Conservation (phyloP, 1,284 basidiomycete species). For the Phlebopus sp. region DNA sequence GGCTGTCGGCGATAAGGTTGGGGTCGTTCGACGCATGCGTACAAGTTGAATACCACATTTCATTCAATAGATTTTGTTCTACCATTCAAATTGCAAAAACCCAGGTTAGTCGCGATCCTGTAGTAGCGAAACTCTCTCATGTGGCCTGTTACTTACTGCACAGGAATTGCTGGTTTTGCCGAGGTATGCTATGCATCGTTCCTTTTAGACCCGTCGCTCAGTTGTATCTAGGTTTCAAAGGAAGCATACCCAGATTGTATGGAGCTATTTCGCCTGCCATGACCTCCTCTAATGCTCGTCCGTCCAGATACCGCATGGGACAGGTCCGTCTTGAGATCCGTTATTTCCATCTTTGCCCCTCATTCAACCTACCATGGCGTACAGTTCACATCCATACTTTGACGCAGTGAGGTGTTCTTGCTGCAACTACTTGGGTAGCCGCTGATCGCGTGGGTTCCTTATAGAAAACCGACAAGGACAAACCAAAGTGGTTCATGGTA, state of each 20-base stretch:
- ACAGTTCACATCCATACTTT: conserved; percentile 81
- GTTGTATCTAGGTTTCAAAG: conserved; percentile 57
- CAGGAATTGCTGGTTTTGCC: conserved; percentile 84
- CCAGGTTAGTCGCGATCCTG: conserved; percentile 54
- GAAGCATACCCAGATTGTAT: conserved; percentile 89
- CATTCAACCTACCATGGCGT: conserved; percentile 2
- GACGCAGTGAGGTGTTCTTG: conserved; percentile 56
- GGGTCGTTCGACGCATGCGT: conserved; percentile 18
- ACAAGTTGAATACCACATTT: too few relatives aligned
- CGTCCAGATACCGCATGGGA: conserved; percentile 85
- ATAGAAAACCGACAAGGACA: conserved; percentile 71
- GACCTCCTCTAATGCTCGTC: conserved; percentile 14
- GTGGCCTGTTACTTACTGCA: background rate
- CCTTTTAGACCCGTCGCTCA: conserved; percentile 5
- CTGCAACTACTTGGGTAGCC: conserved; percentile 3
- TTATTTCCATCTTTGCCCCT: conserved; percentile 5
- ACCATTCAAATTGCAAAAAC: conserved; percentile 90
- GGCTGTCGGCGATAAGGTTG: conserved; percentile 78
- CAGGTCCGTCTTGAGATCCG: conserved; percentile 45
- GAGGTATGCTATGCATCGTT: conserved; percentile 46
- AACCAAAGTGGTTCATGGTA: conserved; percentile 94
- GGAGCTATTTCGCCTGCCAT: conserved; percentile 29
- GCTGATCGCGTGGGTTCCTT: conserved; percentile 1
- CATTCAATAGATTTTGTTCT: conserved; percentile 61
- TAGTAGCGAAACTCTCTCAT: conserved; percentile 9